Evolutionary conservation across 768 basidiomycete species (phyloP).

Genomic region (Mycena alexandri): DNA sequence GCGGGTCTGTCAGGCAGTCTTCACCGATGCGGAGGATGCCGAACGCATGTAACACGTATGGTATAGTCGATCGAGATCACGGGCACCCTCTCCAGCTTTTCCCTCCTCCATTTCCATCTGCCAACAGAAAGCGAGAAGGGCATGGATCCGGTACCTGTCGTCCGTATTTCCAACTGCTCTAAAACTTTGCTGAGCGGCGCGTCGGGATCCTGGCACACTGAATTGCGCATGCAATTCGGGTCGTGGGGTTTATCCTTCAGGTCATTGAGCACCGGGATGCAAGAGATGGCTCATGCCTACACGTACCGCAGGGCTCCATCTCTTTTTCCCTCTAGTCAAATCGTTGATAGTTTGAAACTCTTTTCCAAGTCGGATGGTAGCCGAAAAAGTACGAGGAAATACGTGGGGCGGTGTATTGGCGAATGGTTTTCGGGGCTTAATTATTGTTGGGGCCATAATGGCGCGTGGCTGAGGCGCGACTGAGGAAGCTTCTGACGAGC

Average conservation of each 20-base stretch:
- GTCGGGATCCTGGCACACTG: conserved; percentile 17
- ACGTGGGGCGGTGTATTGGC: background rate
- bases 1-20: background rate
- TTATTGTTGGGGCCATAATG: background rate
- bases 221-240: background rate
- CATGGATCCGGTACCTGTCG: background rate
- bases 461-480: background rate
- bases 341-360: background rate
- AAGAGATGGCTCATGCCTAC: background rate
- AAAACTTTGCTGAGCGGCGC: conserved; percentile 9
- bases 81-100: background rate
- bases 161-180: background rate
- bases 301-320: background rate
- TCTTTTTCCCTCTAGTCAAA: conserved; percentile 2
- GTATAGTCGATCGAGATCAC: conserved; percentile 8
- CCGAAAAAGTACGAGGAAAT: background rate
- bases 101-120: conserved; percentile 9
- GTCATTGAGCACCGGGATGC: background rate
- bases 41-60: background rate
- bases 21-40: conserved; percentile 5
- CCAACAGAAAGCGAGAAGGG: conserved; percentile 2
- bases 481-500: no score
- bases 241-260: conserved; percentile 12
- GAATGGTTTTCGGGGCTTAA: background rate
- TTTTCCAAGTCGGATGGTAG: background rate